Evolutionary conservation across 192 early-diverging fungal species (phyloP).

Genomic region (Umbelopsis ramanniana): DNA sequence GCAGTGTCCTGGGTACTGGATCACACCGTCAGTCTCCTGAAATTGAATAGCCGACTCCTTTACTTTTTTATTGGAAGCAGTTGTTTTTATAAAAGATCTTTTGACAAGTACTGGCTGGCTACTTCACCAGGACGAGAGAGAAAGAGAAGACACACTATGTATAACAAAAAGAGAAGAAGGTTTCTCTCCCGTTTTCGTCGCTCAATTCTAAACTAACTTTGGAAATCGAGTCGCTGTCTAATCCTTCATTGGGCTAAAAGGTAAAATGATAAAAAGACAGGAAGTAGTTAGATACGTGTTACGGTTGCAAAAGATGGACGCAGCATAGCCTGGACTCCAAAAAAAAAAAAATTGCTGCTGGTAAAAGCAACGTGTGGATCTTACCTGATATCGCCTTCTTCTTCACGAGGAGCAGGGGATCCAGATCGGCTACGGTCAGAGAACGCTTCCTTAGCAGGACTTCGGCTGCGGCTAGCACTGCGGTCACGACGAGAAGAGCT

Average conservation of each 20-base stretch:
- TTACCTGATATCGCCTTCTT: constrained; percentile 21
- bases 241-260: constrained; percentile 22
- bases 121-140: neutral
- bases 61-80: too few relatives aligned
- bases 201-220: constrained; percentile 22
- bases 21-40: neutral
- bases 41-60: neutral
- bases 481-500: constrained; percentile 34
- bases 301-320: neutral
- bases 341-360: neutral
- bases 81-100: too few relatives aligned
- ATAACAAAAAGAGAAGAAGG: neutral
- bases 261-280: neutral
- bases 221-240: constrained; percentile 18
- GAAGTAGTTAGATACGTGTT: neutral
- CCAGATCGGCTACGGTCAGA: constrained; percentile 18
- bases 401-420: constrained; percentile 21
- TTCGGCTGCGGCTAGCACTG: constrained; percentile 17
- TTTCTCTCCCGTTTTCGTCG: neutral
- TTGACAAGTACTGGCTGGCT: too few relatives aligned
- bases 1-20: constrained; percentile 2
- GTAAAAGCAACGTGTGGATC: neutral
- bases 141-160: neutral
- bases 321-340: too few relatives aligned
- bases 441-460: constrained; percentile 12